These are phyloP conservation scores for Vitis hybrid DNA, from an alignment of 177 flowering plant genomes.

Conservation along the genomic window DNA sequence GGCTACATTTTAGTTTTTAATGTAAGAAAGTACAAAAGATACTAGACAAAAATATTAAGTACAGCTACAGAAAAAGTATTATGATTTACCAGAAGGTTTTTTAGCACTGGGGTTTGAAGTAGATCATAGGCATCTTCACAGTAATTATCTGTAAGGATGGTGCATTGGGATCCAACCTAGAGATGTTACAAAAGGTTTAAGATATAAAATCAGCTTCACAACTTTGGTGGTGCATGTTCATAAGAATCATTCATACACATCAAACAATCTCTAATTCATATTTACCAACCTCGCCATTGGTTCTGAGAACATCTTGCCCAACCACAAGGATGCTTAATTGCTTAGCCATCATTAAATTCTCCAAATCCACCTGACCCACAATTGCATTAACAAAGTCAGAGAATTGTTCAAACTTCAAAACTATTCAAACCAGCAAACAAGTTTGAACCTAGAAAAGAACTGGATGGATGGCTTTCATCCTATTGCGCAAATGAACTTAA, in stretches of 20 bases:
- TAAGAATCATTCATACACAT: too few relatives aligned
- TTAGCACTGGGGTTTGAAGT: constrained; percentile 57
- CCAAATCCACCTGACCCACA: constrained; percentile 60
- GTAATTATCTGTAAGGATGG: constrained; percentile 70
- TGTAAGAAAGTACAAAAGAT: too few relatives aligned
- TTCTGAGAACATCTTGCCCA: constrained; percentile 65
- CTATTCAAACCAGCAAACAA: background rate
- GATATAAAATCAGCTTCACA: too few relatives aligned
- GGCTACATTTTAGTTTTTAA: background rate
- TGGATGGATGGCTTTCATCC: background rate
- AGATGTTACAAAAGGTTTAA: background rate
- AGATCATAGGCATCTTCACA: constrained; percentile 83
- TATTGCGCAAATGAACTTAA: background rate
- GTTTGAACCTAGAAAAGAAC: background rate
- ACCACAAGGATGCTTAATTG: constrained; percentile 50
- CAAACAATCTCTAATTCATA: background rate
- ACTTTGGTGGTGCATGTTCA: too few relatives aligned
- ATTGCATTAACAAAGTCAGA: background rate
- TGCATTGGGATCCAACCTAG: constrained; percentile 67
- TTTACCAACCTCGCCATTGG: constrained; percentile 50
- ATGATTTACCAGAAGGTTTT: constrained; percentile 56
- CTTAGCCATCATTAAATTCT: constrained; percentile 48
- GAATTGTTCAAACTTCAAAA: background rate
- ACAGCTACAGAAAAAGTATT: background rate
- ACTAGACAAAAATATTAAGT: background rate